Conservation (phyloP, 2,329 filamentous ascomycete species). For the Plenodomus tracheiphilus region DNA sequence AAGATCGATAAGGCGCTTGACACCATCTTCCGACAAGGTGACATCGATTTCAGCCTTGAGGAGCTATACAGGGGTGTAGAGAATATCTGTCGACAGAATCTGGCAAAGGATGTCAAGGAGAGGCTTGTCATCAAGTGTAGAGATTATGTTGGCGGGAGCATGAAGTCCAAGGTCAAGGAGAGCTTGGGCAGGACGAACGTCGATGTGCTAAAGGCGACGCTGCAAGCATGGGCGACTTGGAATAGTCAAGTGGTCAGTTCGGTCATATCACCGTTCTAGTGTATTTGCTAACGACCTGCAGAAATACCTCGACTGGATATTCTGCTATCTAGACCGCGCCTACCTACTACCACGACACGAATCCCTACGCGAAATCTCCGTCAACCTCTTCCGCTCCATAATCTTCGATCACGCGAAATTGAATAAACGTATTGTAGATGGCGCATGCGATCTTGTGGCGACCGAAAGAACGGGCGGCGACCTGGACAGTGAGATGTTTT, state of each 20-base stretch:
- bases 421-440: slow-evolving; percentile 61
- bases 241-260: slow-evolving; percentile 69
- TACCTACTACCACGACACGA: slow-evolving; percentile 78
- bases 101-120: slow-evolving; percentile 68
- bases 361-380: slow-evolving; percentile 80
- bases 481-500: slow-evolving; percentile 67
- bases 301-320: slow-evolving; percentile 81
- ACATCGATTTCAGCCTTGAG: slow-evolving; percentile 71
- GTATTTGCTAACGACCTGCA: slow-evolving; percentile 37
- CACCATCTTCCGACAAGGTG: slow-evolving; percentile 70
- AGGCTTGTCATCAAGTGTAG: slow-evolving; percentile 69
- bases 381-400: slow-evolving; percentile 70
- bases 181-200: slow-evolving; percentile 62
- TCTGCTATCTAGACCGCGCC: slow-evolving; percentile 91
- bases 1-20: slow-evolving; percentile 75
- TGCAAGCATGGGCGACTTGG: slow-evolving; percentile 75
- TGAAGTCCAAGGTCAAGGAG: slow-evolving; percentile 64
- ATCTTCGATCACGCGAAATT: slow-evolving; percentile 60
- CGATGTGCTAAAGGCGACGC: slow-evolving; percentile 63
- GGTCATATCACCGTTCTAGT: background rate
- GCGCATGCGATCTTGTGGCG: slow-evolving; percentile 76
- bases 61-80: slow-evolving; percentile 89
- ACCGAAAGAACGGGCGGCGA: slow-evolving; percentile 65
- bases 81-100: slow-evolving; percentile 81
- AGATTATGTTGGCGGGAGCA: slow-evolving; percentile 58